Conservation (phyloP, 495 filamentous ascomycete genomes). For the Diplogelasinospora grovesii region DNA sequence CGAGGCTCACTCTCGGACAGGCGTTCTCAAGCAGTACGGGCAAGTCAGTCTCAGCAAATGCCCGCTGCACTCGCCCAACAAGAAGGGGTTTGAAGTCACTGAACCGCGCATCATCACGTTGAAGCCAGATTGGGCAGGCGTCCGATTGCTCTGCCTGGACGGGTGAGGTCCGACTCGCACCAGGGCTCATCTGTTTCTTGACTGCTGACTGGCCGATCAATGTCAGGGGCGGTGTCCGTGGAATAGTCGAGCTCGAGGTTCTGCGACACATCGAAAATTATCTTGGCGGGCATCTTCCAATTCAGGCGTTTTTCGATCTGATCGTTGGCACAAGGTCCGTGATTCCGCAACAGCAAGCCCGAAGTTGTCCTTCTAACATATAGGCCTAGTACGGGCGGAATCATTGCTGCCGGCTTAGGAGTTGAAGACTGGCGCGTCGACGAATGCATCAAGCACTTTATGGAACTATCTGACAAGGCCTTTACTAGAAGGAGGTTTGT, state of each 20-base stretch:
- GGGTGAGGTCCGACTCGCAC: too few relatives aligned
- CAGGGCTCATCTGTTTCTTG: too few relatives aligned
- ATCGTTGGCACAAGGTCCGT: slow-evolving; percentile 6
- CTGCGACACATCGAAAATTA: slow-evolving; percentile 1
- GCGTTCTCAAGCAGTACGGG: slow-evolving; percentile 1
- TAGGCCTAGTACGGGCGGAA: neutral
- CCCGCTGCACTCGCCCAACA: slow-evolving; percentile 25
- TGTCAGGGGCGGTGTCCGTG: slow-evolving; percentile 4
- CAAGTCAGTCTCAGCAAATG: slow-evolving; percentile 28
- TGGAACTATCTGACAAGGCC: neutral
- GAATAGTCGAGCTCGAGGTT: slow-evolving; percentile 6
- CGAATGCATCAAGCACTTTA: slow-evolving; percentile 1
- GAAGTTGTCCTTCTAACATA: neutral
- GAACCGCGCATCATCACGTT: slow-evolving; percentile 33
- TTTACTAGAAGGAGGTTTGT: slow-evolving; percentile 2
- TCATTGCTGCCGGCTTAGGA: slow-evolving; percentile 2
- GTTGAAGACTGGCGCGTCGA: slow-evolving; percentile 1
- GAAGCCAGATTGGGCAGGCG: slow-evolving; percentile 41
- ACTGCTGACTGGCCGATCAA: too few relatives aligned
- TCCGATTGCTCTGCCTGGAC: slow-evolving; percentile 49
- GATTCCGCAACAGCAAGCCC: neutral
- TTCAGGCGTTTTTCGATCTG: slow-evolving; percentile 6
- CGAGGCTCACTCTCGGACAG: too few relatives aligned
- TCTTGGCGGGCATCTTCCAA: neutral
- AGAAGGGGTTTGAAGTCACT: slow-evolving; percentile 18